Percentiles rank a stretch among this genome's conserved stretches.
Evolutionary conservation across 2,329 filamentous ascomycete genomes (phyloP).

Genomic region (Mycocentrospora acerina): DNA sequence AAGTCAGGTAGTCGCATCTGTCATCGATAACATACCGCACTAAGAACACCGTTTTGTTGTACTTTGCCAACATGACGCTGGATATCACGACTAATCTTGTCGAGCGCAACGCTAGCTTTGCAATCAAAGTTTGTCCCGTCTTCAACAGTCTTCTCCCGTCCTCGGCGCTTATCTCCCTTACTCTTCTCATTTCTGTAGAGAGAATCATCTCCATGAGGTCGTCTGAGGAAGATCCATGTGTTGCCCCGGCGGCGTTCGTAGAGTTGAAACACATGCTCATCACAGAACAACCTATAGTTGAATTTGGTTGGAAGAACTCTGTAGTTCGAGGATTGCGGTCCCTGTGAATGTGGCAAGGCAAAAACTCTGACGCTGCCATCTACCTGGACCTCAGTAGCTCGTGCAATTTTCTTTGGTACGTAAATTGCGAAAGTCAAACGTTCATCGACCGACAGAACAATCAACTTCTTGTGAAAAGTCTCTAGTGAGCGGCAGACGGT

Average conservation of each 20-base stretch:
- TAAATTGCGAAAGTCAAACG: slow-evolving; percentile 46
- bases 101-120: slow-evolving; percentile 40
- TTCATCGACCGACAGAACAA: slow-evolving; percentile 41
- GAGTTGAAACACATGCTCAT: slow-evolving; percentile 41
- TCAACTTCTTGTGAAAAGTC: slow-evolving; percentile 45
- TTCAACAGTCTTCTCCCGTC: slow-evolving; percentile 27
- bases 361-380: slow-evolving; percentile 41
- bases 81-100: slow-evolving; percentile 44
- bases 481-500: slow-evolving; percentile 31
- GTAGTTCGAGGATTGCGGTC: slow-evolving; percentile 33
- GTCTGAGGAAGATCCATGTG: slow-evolving; percentile 43
- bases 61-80: slow-evolving; percentile 43
- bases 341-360: slow-evolving; percentile 44
- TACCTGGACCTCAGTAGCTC: slow-evolving; percentile 38
- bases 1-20: not conserved
- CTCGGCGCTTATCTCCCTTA: slow-evolving; percentile 22
- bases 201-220: slow-evolving; percentile 34
- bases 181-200: slow-evolving; percentile 27
- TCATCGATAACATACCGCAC: slow-evolving; percentile 34
- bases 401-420: slow-evolving; percentile 39
- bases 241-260: slow-evolving; percentile 40
- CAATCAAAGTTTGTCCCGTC: slow-evolving; percentile 34
- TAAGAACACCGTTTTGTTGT: slow-evolving; percentile 39
- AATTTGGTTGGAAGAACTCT: slow-evolving; percentile 41
- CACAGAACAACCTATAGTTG: slow-evolving; percentile 43